Conservation (phyloP, 176 grass and related monocot genomes). For the Triticum dicoccoides region DNA sequence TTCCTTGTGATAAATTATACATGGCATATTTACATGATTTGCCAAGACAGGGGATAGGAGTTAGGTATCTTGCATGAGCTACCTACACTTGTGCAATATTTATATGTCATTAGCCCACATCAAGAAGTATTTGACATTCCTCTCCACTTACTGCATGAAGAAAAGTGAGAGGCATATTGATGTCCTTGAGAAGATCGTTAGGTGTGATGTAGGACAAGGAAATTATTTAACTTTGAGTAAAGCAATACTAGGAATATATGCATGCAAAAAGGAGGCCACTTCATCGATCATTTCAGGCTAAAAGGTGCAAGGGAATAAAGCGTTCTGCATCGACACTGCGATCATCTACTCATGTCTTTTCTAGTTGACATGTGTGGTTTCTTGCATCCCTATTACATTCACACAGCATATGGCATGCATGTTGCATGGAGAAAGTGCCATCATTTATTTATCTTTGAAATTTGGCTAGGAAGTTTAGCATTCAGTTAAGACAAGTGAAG, state of each 20-base stretch:
- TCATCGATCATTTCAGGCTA: constrained; percentile 49
- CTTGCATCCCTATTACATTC: not conserved
- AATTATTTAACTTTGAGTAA: constrained; percentile 41
- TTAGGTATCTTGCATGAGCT: constrained; percentile 16
- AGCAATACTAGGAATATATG: constrained; percentile 87
- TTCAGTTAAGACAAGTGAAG: not conserved
- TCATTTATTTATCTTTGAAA: not conserved
- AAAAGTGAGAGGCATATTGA: constrained; percentile 16
- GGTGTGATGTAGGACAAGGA: constrained; percentile 36
- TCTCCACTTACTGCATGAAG: constrained; percentile 26
- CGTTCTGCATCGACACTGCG: not conserved
- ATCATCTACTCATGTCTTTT: constrained; percentile 15
- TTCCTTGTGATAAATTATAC: constrained; percentile 11
- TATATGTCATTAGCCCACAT: constrained; percentile 15
- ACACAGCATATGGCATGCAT: not conserved
- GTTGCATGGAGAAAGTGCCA: constrained; percentile 1
- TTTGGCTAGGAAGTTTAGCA: not conserved
- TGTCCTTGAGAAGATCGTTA: constrained; percentile 30
- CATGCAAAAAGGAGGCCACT: constrained; percentile 45
- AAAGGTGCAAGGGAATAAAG: constrained; percentile 43
- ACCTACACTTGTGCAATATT: constrained; percentile 15
- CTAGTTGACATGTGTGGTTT: constrained; percentile 15
- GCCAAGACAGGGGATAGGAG: constrained; percentile 6
- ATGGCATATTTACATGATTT: constrained; percentile 11
- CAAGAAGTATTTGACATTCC: constrained; percentile 55